Conservation (phyloP, 106 monocot species). For the Triglochin maritima region DNA sequence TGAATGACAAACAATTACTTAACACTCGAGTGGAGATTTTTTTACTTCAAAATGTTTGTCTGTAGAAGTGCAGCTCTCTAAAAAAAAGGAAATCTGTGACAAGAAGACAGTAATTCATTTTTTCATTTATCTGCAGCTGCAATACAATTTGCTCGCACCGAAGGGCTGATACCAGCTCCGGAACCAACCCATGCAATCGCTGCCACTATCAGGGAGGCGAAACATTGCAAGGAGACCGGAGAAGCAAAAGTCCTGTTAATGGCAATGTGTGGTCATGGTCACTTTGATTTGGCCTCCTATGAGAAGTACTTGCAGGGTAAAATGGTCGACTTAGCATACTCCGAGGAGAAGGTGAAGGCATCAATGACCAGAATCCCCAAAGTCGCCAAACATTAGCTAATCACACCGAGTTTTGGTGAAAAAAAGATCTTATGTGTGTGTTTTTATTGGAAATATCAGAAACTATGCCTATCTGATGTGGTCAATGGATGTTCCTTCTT, state of each 20-base stretch:
- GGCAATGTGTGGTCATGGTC: slow-evolving; percentile 88
- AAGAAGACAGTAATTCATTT: too few relatives aligned
- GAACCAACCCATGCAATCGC: slow-evolving; percentile 87
- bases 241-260: slow-evolving; percentile 72
- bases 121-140: slow-evolving; percentile 55
- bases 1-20: too few relatives aligned
- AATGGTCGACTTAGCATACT: slow-evolving; percentile 52
- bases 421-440: too few relatives aligned
- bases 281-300: slow-evolving; percentile 70
- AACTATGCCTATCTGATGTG: too few relatives aligned
- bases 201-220: slow-evolving; percentile 63
- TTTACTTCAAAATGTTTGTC: too few relatives aligned
- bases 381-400: background rate
- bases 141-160: slow-evolving; percentile 59
- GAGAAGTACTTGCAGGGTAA: slow-evolving; percentile 65
- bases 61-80: too few relatives aligned
- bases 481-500: too few relatives aligned
- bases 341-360: slow-evolving; percentile 33
- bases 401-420: too few relatives aligned
- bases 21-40: too few relatives aligned
- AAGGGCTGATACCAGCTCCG: slow-evolving; percentile 83
- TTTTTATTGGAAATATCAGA: too few relatives aligned
- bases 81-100: too few relatives aligned
- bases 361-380: slow-evolving; percentile 37
- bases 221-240: slow-evolving; percentile 56